These are phyloP conservation scores for Smallanthus sonchifolius DNA, from an alignment of 129 eudicot species.

Conservation along the genomic window DNA sequence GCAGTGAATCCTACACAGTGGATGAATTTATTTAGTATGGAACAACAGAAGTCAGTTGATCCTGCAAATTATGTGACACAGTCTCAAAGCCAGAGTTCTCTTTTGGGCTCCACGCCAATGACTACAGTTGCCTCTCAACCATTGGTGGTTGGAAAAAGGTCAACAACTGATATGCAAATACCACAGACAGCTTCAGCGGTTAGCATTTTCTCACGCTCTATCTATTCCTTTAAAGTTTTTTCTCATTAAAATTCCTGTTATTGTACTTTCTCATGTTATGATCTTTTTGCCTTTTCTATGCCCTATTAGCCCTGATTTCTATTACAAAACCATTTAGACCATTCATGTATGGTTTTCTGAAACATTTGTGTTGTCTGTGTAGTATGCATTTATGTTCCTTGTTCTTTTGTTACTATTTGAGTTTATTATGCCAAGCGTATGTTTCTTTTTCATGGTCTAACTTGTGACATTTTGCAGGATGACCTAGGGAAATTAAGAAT, in stretches of 20 bases:
- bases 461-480: slow-evolving; percentile 50
- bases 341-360: not conserved
- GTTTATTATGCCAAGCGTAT: not conserved
- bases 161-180: slow-evolving; percentile 46
- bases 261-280: not conserved
- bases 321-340: not conserved
- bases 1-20: slow-evolving; percentile 80
- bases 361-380: not conserved
- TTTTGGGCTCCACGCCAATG: slow-evolving; percentile 41
- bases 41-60: slow-evolving; percentile 52
- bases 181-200: slow-evolving; percentile 50
- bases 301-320: not conserved
- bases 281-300: not conserved
- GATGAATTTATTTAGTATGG: slow-evolving; percentile 64
- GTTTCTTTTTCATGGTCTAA: not conserved
- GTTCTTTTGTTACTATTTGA: not conserved
- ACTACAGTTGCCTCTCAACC: slow-evolving; percentile 31
- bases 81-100: slow-evolving; percentile 36
- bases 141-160: slow-evolving; percentile 34
- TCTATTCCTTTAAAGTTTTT: not conserved
- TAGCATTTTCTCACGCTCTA: slow-evolving; percentile 19
- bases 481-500: slow-evolving; percentile 65
- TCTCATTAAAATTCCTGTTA: not conserved
- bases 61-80: slow-evolving; percentile 35
- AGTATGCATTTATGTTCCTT: not conserved